Percentiles rank a stretch among this genome's conserved stretches.
Evolutionary conservation across 805 yeast species (phyloP).

Genomic region (Danielia reshetovae): DNA sequence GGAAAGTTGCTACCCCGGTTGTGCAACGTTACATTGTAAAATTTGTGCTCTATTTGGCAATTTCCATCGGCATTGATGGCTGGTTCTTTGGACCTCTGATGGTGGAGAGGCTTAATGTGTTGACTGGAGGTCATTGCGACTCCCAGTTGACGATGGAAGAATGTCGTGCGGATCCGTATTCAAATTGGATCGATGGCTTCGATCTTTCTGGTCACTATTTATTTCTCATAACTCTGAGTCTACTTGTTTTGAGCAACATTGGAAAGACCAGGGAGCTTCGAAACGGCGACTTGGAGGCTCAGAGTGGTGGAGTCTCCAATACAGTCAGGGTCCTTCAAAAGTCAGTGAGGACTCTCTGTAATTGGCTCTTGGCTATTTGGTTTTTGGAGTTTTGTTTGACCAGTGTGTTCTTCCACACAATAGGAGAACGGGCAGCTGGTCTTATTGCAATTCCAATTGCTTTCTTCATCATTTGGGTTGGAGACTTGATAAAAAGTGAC

Average conservation of each 20-base stretch:
- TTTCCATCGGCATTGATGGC: constrained; percentile 11
- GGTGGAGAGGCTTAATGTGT: constrained; percentile 23
- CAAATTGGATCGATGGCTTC: constrained; percentile 13
- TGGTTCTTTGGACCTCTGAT: constrained; percentile 37
- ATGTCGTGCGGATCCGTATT: constrained; percentile 4
- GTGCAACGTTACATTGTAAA: constrained; percentile 4
- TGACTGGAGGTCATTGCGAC: constrained; percentile 14
- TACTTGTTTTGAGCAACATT: constrained; percentile 4
- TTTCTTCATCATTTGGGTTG: neutral
- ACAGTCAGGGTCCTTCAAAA: too few relatives aligned
- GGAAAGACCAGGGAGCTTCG: neutral
- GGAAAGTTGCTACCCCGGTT: constrained; percentile 4
- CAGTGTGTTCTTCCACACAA: constrained; percentile 14
- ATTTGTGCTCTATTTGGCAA: constrained; percentile 10
- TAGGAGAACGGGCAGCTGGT: constrained; percentile 10
- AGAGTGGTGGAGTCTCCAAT: too few relatives aligned
- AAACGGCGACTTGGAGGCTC: neutral
- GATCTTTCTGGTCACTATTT: constrained; percentile 15
- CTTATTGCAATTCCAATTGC: constrained; percentile 6
- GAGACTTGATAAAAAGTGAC: too few relatives aligned
- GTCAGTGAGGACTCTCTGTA: too few relatives aligned
- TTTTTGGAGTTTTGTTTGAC: constrained; percentile 11
- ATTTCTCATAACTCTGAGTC: constrained; percentile 10
- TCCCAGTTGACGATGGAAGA: constrained; percentile 1
- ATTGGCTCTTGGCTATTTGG: constrained; percentile 10